Conservation (phyloP, 83 land plant species). For the Diphasiastrum complanatum region DNA sequence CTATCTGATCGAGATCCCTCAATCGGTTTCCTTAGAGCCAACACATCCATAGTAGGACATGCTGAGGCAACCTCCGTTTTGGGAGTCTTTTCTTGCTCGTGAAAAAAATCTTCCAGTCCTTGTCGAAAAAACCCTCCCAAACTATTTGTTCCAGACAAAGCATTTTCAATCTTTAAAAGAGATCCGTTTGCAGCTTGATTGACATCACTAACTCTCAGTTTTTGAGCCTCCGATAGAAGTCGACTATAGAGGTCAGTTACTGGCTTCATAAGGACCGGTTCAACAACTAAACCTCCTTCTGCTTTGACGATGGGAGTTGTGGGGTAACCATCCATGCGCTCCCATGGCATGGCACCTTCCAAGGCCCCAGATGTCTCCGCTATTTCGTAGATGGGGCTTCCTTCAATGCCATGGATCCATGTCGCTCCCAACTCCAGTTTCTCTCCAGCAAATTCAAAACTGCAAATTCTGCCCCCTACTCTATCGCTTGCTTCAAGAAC, state of each 20-base stretch:
- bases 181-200: too few species aligned
- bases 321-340: slow-evolving; percentile 17
- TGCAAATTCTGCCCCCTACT: slow-evolving; percentile 12
- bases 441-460: slow-evolving; percentile 1
- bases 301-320: neutral
- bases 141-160: too few species aligned
- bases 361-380: neutral
- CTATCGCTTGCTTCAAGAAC: slow-evolving; percentile 9
- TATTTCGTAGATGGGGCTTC: slow-evolving; percentile 7
- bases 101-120: too few species aligned
- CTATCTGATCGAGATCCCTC: too few species aligned
- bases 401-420: slow-evolving; percentile 14
- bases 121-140: too few species aligned
- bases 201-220: too few species aligned
- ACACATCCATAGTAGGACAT: too few species aligned
- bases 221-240: neutral
- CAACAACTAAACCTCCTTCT: slow-evolving; percentile 1
- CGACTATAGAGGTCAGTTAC: slow-evolving; percentile 2
- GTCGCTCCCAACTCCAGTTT: slow-evolving; percentile 12
- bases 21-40: too few species aligned
- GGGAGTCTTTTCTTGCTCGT: too few species aligned
- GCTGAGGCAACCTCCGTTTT: too few species aligned
- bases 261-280: neutral
- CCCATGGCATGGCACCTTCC: slow-evolving; percentile 2
- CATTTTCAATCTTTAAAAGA: too few species aligned